A percentile compares a stretch with the other conserved stretches of the same genome.
These are phyloP conservation scores for Lentinula sp. DNA, from an alignment of 768 basidiomycete genomes.

Conservation along the genomic window DNA sequence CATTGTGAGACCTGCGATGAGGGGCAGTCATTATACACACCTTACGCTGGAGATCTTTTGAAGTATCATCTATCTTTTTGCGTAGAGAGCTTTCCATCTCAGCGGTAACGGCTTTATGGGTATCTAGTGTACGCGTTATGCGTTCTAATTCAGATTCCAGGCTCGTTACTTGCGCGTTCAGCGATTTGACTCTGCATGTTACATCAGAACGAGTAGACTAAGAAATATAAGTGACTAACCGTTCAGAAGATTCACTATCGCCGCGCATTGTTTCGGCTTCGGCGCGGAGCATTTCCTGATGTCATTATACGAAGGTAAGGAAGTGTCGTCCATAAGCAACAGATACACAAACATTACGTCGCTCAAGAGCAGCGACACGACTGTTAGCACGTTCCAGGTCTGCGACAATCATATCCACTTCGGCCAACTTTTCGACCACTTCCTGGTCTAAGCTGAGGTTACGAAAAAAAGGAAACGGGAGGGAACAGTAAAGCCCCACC, in stretches of 20 bases:
- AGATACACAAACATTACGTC: slow-evolving; percentile 67
- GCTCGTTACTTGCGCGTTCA: slow-evolving; percentile 69
- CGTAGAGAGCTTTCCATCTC: slow-evolving; percentile 40
- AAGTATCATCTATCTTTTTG: slow-evolving; percentile 55
- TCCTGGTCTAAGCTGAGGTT: slow-evolving; percentile 66
- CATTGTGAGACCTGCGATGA: background rate
- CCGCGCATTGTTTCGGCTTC: slow-evolving; percentile 89
- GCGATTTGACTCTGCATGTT: slow-evolving; percentile 49
- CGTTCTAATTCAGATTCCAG: slow-evolving; percentile 73
- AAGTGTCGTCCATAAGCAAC: background rate
- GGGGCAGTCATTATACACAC: slow-evolving; percentile 20
- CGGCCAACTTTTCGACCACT: slow-evolving; percentile 81
- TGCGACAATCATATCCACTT: slow-evolving; percentile 91
- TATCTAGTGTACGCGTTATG: slow-evolving; percentile 59
- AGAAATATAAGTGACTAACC: slow-evolving; percentile 42
- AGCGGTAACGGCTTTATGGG: slow-evolving; percentile 44
- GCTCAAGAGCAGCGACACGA: slow-evolving; percentile 86
- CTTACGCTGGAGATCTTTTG: slow-evolving; percentile 54
- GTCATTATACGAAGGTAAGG: background rate
- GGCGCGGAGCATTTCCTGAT: slow-evolving; percentile 86
- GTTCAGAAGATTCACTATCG: slow-evolving; percentile 64
- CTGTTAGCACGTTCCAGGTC: slow-evolving; percentile 95
- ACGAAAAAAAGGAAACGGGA: background rate
- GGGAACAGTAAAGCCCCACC: slow-evolving; percentile 35
- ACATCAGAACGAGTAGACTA: slow-evolving; percentile 41